Percentiles rank a stretch among this genome's conserved stretches.
These are phyloP conservation scores for Eucalyptus cloeziana DNA, from an alignment of 345 rosid genomes.

Conservation along the genomic window DNA sequence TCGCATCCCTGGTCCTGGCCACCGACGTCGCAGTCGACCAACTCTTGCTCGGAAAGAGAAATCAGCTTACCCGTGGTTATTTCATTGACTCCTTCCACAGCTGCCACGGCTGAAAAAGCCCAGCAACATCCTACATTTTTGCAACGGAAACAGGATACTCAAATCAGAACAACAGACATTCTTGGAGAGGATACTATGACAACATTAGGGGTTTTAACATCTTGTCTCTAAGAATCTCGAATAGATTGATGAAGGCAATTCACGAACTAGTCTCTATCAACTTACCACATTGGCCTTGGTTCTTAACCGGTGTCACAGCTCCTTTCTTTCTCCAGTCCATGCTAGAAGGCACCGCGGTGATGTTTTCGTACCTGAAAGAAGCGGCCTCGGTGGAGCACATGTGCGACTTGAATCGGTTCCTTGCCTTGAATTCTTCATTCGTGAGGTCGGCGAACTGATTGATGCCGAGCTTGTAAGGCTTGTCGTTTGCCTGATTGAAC, in stretches of 20 bases:
- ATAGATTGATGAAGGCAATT: background rate
- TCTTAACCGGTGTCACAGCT: slow-evolving; percentile 37
- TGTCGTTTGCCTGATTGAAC: slow-evolving; percentile 15
- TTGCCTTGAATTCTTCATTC: slow-evolving; percentile 19
- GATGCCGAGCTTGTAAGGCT: slow-evolving; percentile 25
- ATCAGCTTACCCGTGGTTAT: slow-evolving; percentile 12
- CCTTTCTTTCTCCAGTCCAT: slow-evolving; percentile 48
- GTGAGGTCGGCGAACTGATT: slow-evolving; percentile 42
- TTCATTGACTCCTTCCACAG: slow-evolving; percentile 24
- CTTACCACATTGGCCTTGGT: slow-evolving; percentile 52
- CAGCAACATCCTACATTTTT: slow-evolving; percentile 25
- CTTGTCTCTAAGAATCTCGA: too few relatives aligned
- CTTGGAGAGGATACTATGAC: background rate
- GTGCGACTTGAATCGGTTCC: slow-evolving; percentile 25
- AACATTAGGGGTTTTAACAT: background rate
- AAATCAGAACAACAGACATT: background rate
- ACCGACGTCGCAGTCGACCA: slow-evolving; percentile 26
- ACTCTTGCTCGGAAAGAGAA: slow-evolving; percentile 25
- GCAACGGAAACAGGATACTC: background rate
- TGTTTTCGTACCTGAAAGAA: slow-evolving; percentile 21
- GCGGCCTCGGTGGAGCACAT: slow-evolving; percentile 3
- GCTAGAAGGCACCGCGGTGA: slow-evolving; percentile 6
- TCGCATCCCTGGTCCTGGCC: slow-evolving; percentile 30
- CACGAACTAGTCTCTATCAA: background rate
- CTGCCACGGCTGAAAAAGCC: slow-evolving; percentile 45